These are phyloP conservation scores for Sporobolomyces pararoseus DNA, from an alignment of 768 basidiomycete genomes.

Conservation along the genomic window DNA sequence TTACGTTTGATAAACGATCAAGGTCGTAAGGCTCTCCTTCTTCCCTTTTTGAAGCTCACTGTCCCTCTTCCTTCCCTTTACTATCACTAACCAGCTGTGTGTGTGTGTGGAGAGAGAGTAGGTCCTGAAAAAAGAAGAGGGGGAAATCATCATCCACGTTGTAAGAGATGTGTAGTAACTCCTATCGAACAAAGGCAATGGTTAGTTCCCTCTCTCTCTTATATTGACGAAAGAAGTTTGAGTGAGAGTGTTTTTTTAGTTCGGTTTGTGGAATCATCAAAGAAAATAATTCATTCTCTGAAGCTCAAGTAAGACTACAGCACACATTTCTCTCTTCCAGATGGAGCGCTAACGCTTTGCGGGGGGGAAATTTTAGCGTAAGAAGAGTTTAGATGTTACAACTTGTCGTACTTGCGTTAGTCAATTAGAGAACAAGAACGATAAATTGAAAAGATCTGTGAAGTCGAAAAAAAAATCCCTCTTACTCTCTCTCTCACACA, in stretches of 20 bases:
- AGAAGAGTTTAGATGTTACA: neutral
- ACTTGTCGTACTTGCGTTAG: neutral
- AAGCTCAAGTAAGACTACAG: slow-evolving; percentile 1
- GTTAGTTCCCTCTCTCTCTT: neutral
- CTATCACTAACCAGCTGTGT: neutral
- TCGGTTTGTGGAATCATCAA: neutral
- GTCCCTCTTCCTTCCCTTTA: neutral
- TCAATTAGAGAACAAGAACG: slow-evolving; percentile 2
- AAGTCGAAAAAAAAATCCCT: no score
- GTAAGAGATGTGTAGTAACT: neutral
- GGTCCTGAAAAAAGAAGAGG: no score
- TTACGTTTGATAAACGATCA: neutral
- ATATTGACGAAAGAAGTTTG: no score
- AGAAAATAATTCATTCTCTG: neutral
- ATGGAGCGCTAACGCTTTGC: neutral
- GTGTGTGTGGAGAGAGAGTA: no score
- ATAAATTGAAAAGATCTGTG: slow-evolving; percentile 4
- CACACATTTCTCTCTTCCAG: neutral
- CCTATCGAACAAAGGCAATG: neutral
- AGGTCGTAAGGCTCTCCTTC: no score
- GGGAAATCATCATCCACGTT: neutral
- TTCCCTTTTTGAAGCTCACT: neutral
- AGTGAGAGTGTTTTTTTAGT: no score
- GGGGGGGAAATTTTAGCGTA: neutral
- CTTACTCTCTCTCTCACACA: no score